A percentile compares a stretch with the other conserved stretches of the same genome.
Conservation (phyloP, 768 basidiomycete species). For the Calocera cornea region DNA sequence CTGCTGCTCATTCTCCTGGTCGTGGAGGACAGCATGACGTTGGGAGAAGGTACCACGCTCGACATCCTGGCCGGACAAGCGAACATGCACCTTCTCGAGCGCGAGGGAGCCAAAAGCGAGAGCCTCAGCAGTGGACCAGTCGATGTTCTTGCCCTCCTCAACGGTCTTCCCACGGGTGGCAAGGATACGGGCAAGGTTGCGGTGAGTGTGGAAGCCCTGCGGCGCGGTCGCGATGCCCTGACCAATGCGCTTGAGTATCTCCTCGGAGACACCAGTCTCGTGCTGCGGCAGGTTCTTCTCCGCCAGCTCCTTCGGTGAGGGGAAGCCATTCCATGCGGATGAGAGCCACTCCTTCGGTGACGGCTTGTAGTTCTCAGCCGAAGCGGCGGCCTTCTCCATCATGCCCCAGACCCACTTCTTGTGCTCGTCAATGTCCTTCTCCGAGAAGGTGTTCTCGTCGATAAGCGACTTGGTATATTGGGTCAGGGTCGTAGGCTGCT, state of each 20-base stretch:
- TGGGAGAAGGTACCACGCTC: constrained; percentile 99
- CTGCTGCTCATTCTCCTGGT: constrained; percentile 83
- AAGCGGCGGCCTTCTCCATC: constrained; percentile 92
- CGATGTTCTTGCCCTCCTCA: constrained; percentile 81
- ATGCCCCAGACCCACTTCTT: constrained; percentile 99
- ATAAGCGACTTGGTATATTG: constrained; percentile 86
- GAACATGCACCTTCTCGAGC: constrained; percentile 85
- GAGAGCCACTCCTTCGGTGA: constrained; percentile 96
- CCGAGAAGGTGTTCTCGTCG: constrained; percentile 84
- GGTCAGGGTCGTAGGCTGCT: constrained; percentile 81
- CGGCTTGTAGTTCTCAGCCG: constrained; percentile 88
- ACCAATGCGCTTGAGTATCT: constrained; percentile 69
- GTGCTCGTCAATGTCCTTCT: constrained; percentile 94
- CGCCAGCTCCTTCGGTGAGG: constrained; percentile 87
- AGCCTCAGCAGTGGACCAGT: constrained; percentile 98
- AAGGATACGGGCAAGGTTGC: constrained; percentile 89
- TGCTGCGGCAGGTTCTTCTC: constrained; percentile 86
- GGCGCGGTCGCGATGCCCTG: constrained; percentile 79
- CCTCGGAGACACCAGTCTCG: constrained; percentile 65
- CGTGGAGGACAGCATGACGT: constrained; percentile 91
- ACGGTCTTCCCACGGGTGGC: constrained; percentile 75
- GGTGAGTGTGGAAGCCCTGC: constrained; percentile 71
- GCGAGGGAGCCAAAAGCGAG: constrained; percentile 90
- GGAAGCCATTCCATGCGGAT: constrained; percentile 96
- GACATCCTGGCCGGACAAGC: constrained; percentile 94